Percentiles rank a stretch among this genome's conserved stretches.
Evolutionary conservation across 129 eudicot genomes (phyloP).

Genomic region (Pseudognaphalium luteoalbum): DNA sequence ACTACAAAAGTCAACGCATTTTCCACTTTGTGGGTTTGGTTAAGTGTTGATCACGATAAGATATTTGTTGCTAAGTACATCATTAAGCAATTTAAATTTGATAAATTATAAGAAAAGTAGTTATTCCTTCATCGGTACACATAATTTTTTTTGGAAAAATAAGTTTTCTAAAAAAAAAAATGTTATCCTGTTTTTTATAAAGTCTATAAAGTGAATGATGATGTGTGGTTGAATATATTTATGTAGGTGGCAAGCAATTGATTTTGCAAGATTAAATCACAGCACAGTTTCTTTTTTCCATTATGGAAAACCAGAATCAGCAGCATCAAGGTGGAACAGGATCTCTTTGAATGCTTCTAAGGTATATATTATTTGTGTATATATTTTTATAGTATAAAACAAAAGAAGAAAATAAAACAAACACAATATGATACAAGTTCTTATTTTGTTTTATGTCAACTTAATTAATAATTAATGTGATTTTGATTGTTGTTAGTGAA

Average conservation of each 20-base stretch:
- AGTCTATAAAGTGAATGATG: neutral
- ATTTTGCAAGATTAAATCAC: conserved; percentile 77
- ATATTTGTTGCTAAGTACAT: no score
- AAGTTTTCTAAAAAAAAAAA: no score
- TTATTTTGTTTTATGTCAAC: neutral
- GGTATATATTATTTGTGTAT: conserved; percentile 39
- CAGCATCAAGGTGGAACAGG: conserved; percentile 77
- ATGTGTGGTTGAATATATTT: neutral
- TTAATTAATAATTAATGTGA: conserved; percentile 14
- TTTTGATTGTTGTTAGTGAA: conserved; percentile 22
- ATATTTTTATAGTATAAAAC: neutral
- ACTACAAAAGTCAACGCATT: neutral
- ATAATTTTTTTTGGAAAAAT: neutral
- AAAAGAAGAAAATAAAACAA: neutral
- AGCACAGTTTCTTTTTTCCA: conserved; percentile 81
- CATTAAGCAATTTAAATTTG: no score
- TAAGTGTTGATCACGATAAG: neutral
- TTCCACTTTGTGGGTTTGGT: neutral
- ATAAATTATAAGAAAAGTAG: no score
- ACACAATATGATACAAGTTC: neutral
- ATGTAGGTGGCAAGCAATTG: conserved; percentile 94
- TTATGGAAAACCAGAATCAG: conserved; percentile 66
- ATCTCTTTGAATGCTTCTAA: conserved; percentile 81
- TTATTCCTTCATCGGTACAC: neutral
- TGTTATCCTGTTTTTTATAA: no score